Percentiles rank a stretch among this genome's conserved stretches.
phyloP scores from a whole-genome alignment of 1,284 basidiomycete genomes.

The Sphagnurus paluster region DNA sequence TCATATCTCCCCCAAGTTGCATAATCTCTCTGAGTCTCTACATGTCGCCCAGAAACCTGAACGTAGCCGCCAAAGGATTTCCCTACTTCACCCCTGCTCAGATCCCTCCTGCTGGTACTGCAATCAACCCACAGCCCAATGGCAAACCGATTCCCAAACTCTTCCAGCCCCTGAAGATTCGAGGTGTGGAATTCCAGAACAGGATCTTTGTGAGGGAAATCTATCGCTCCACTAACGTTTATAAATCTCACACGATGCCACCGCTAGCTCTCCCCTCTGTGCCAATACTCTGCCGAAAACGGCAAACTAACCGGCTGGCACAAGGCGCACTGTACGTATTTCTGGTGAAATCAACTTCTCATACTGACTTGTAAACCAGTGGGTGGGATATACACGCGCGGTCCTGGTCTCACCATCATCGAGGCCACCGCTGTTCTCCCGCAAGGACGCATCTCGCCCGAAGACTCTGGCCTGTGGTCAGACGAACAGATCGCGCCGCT shows the following conservation, averaged over 20 bases:
- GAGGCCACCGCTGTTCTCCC: constrained; percentile 66
- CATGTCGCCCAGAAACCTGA: constrained; percentile 23
- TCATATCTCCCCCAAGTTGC: constrained; percentile 20
- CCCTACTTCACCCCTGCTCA: constrained; percentile 59
- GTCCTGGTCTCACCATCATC: constrained; percentile 53
- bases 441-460: constrained; percentile 53
- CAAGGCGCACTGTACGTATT: constrained; percentile 36
- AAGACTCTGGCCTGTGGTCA: constrained; percentile 70
- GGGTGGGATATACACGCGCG: constrained; percentile 47
- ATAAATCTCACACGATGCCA: constrained; percentile 37
- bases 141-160: constrained; percentile 52
- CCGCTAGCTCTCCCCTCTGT: constrained; percentile 50
- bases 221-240: constrained; percentile 45
- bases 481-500: constrained; percentile 72
- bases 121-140: constrained; percentile 40
- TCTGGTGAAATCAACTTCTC: background rate
- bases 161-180: constrained; percentile 65
- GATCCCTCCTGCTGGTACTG: constrained; percentile 48
- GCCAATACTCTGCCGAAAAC: constrained; percentile 64
- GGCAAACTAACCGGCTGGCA: constrained; percentile 47
- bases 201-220: constrained; percentile 54
- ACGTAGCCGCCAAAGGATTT: constrained; percentile 37
- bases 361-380: constrained; percentile 26
- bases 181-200: constrained; percentile 70
- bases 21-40: too few species aligned